A percentile compares a stretch with the other conserved stretches of the same genome.
These are phyloP conservation scores for Colletotrichum costaricense DNA, from an alignment of 2,329 filamentous ascomycete genomes.

Conservation along the genomic window DNA sequence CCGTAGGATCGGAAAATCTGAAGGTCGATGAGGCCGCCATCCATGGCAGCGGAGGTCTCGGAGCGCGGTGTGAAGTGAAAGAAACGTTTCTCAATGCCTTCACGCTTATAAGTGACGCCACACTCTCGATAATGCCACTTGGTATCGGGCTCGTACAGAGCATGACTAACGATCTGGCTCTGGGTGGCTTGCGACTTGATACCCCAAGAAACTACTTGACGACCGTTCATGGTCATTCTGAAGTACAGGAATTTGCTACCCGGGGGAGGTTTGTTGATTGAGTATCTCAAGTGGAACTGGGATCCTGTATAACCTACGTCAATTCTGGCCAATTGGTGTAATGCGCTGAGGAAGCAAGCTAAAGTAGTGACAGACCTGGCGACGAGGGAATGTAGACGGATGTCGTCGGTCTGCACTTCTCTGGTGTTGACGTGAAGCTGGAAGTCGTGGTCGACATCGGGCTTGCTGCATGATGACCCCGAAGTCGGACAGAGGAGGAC, in stretches of 20 bases:
- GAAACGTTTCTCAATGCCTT: constrained; percentile 60
- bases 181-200: constrained; percentile 50
- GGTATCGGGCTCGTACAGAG: constrained; percentile 60
- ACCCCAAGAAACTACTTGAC: constrained; percentile 64
- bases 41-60: constrained; percentile 55
- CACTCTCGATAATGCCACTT: constrained; percentile 53
- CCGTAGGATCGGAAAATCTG: constrained; percentile 63
- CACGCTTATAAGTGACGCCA: constrained; percentile 44
- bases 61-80: constrained; percentile 60
- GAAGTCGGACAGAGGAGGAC: constrained; percentile 54
- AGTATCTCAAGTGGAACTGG: constrained; percentile 65
- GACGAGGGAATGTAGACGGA: constrained; percentile 69
- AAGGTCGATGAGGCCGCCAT: constrained; percentile 68
- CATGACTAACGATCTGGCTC: constrained; percentile 55
- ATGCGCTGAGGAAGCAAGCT: neutral
- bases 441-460: neutral
- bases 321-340: neutral
- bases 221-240: constrained; percentile 66
- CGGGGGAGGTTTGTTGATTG: constrained; percentile 47
- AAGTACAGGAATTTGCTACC: constrained; percentile 61
- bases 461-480: constrained; percentile 31
- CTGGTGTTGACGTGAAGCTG: constrained; percentile 40
- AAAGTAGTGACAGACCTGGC: constrained; percentile 53
- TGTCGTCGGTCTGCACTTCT: constrained; percentile 53
- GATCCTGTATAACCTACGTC: constrained; percentile 49